Evolutionary conservation across 495 filamentous ascomycete species (phyloP), one percentile per base, ranked within the genome.

Genomic region (Aspergillus saccharolyticus): DNA sequence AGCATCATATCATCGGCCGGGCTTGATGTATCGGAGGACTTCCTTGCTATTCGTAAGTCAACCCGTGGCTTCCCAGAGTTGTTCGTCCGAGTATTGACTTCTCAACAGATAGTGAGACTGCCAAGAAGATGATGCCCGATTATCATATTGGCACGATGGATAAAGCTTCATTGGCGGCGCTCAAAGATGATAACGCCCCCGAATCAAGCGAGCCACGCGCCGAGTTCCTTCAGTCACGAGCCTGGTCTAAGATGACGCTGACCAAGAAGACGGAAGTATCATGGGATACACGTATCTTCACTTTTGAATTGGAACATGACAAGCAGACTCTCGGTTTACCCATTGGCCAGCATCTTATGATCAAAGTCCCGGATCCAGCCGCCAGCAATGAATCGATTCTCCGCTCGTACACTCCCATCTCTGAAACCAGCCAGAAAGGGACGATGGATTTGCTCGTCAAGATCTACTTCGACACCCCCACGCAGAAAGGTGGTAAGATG

Each of bases 1-100:
- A 95, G 90, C 68, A 97, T 97, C 66, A 83, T 86, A 55, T 85
- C 86, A 45, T 90, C 87, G 2, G 93, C 91, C 18, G 91, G 89
- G 2, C 76, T 89, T 57, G 91, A 97, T 74, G 84, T 80, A n/a
- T 89, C 88, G 0, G 93, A 97, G 62, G 93, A 97, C 63, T 97
- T 97, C 67, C 82, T 96, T 72, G 90, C 88, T 20, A 97, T 97
- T 59, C 93, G 90, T 91, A 82, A 81, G 89, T 22, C 44, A 42
- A 6, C 52, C 18, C 6, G 17, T 8, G 1, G 7, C 16, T 28
- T 17, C 1, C 3, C 5, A 30, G 20, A 49, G 16, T n/a, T 9
- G 25, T 7, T 4, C 20, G 18, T 19, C 0, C 21, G 16, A 52
- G 52, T 20, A 8, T 56, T 60, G 60, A 63, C 54, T 20, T 52